Evolutionary conservation across 2,329 filamentous ascomycete genomes (phyloP).

Genomic region (Westerdykella ornata): DNA sequence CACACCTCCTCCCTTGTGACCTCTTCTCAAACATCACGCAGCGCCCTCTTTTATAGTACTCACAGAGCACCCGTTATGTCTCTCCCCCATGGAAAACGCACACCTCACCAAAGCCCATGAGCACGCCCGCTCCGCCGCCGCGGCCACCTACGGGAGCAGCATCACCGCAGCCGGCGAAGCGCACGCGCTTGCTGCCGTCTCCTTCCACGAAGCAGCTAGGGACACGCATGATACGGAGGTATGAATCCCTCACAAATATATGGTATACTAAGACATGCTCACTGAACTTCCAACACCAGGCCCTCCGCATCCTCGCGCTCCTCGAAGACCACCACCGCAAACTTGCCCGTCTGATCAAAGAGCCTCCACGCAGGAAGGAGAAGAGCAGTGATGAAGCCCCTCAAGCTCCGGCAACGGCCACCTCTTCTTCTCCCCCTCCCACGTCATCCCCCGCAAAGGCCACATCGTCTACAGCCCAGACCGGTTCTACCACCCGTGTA

Average conservation of each 20-base stretch:
- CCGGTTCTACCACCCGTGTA: slow-evolving; percentile 33
- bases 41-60: too few relatives aligned
- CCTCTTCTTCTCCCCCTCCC: slow-evolving; percentile 9
- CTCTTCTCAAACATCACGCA: slow-evolving; percentile 4
- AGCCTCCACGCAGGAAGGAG: slow-evolving; percentile 44
- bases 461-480: slow-evolving; percentile 29
- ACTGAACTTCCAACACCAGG: slow-evolving; percentile 52
- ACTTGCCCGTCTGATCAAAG: slow-evolving; percentile 73
- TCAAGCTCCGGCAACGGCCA: slow-evolving; percentile 7
- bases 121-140: slow-evolving; percentile 76
- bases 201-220: slow-evolving; percentile 78
- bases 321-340: slow-evolving; percentile 83
- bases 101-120: slow-evolving; percentile 73
- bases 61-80: background rate
- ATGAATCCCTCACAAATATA: slow-evolving; percentile 1
- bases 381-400: slow-evolving; percentile 3
- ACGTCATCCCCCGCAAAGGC: slow-evolving; percentile 18
- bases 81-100: slow-evolving; percentile 57
- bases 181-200: slow-evolving; percentile 78
- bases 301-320: slow-evolving; percentile 72
- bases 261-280: background rate
- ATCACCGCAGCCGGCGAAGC: slow-evolving; percentile 79
- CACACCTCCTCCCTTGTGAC: background rate
- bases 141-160: slow-evolving; percentile 61
- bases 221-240: slow-evolving; percentile 59